Base-by-base conservation (phyloP, 331 rosid species). In the Ulmus americana region DNA sequence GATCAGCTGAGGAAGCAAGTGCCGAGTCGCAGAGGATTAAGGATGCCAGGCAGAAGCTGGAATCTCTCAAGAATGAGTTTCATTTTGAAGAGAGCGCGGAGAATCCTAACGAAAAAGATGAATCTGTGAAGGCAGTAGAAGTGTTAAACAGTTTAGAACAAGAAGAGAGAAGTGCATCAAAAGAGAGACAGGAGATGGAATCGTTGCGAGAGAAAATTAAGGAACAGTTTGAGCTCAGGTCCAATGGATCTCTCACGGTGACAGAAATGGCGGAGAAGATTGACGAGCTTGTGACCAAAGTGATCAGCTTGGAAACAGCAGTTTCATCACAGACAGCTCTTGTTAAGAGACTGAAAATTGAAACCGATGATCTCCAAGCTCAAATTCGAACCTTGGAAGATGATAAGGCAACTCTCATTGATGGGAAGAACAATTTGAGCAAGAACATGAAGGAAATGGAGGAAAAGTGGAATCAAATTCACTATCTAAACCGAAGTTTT, bases 231-330 rank as follows among this genome's bases (percentile, higher is more conserved):
- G 83, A 80, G 20, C 63, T 51, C 47, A 65, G 74, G 70, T 70
- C 88, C 44, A 61, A 67, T 63, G 43, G 78, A 39, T 71, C 96
- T 67, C 70, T 82, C 28, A 83, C 80, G 39, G 91, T 82, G 70
- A 64, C 86, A 49, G 96, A 87, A 67, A 82, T 94, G 96, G 95
- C 83, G 38, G 99, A 85, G 77, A 85, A 84, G 81, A 85, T 90
- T 56, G 88, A 94, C 42, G 92, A 75, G 76, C 95, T 94, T 61
- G 99, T 90, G 59, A 82, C 53, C 70, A 84, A 82, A 76, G 99
- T 90, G 74, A 66, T 87, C 58, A 68, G 55, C 79, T 83, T 94
- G 77, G 97, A 90, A 77, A 81, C 79, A 16, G 77, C 90, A 14
- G 80, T 94, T 67, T 78, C 96, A 28, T 82, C 97, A 8, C 92